phyloP scores from a whole-genome alignment of 2,329 filamentous ascomycete species.

The Graphilbum sp. region DNA sequence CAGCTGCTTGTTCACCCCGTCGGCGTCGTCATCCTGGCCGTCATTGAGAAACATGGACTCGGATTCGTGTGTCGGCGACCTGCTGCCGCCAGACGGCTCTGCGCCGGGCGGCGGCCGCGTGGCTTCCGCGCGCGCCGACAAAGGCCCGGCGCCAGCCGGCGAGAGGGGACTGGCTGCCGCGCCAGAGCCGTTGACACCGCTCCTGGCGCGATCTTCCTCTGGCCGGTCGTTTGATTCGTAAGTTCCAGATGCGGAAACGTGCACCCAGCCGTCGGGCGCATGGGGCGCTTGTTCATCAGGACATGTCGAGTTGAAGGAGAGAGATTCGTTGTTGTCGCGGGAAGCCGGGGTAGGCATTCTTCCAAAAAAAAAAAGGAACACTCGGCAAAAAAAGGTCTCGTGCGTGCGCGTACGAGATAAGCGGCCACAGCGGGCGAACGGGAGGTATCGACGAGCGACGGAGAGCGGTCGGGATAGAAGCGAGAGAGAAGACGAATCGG shows the following conservation, averaged over 20 bases:
- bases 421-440: too few relatives aligned
- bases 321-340: conserved; percentile 8
- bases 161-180: conserved; percentile 3
- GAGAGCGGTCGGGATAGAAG: too few relatives aligned
- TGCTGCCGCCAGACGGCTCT: conserved; percentile 12
- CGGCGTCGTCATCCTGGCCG: conserved; percentile 5
- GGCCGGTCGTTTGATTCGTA: neutral
- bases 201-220: neutral
- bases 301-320: conserved; percentile 23
- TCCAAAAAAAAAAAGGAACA: too few relatives aligned
- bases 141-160: neutral
- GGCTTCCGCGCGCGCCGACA: conserved; percentile 20
- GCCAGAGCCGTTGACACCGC: conserved; percentile 2
- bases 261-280: conserved; percentile 13
- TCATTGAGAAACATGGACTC: neutral
- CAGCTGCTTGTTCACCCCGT: conserved; percentile 14
- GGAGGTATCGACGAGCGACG: too few relatives aligned
- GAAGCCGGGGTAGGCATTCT: conserved; percentile 12
- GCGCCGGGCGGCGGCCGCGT: conserved; percentile 29
- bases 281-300: conserved; percentile 22
- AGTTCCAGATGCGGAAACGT: conserved; percentile 5
- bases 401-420: too few relatives aligned
- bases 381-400: too few relatives aligned
- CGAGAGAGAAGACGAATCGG: too few relatives aligned
- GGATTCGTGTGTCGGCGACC: conserved; percentile 1